phyloP scores from a whole-genome alignment of 345 rosid species.

The Arabis hirsuta region DNA sequence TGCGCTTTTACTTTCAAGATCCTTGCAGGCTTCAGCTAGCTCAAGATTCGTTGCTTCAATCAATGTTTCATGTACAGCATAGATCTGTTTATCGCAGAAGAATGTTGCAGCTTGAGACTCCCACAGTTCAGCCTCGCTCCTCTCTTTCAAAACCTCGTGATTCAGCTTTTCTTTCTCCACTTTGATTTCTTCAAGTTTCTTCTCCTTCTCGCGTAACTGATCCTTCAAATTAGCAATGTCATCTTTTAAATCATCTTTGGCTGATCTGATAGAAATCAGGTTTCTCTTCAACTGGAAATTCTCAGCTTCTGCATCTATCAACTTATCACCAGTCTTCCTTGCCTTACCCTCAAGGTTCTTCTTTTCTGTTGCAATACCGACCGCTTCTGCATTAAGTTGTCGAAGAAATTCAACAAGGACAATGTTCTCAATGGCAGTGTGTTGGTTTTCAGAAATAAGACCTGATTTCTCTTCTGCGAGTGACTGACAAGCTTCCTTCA shows the following conservation, averaged over 20 bases:
- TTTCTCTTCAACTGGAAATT: slow-evolving; percentile 49
- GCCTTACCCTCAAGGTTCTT: slow-evolving; percentile 52
- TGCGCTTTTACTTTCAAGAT: slow-evolving; percentile 46
- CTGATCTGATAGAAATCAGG: slow-evolving; percentile 45
- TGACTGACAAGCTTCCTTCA: slow-evolving; percentile 67
- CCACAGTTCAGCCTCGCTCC: slow-evolving; percentile 56
- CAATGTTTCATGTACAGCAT: slow-evolving; percentile 54
- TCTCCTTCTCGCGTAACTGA: slow-evolving; percentile 49
- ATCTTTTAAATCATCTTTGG: slow-evolving; percentile 45
- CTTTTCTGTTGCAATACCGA: slow-evolving; percentile 54
- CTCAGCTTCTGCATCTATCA: slow-evolving; percentile 42
- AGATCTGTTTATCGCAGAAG: slow-evolving; percentile 56
- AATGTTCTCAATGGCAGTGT: slow-evolving; percentile 54
- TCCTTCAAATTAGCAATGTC: slow-evolving; percentile 50
- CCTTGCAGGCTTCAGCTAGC: slow-evolving; percentile 50
- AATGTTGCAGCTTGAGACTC: slow-evolving; percentile 60
- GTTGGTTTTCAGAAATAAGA: slow-evolving; percentile 65
- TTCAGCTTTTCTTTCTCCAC: slow-evolving; percentile 53
- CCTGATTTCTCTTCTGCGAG: slow-evolving; percentile 64
- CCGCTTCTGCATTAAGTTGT: slow-evolving; percentile 64
- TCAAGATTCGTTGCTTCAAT: slow-evolving; percentile 62
- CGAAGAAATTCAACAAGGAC: slow-evolving; percentile 63
- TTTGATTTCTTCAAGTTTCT: slow-evolving; percentile 54
- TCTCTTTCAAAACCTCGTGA: slow-evolving; percentile 51
- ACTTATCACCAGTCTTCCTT: slow-evolving; percentile 26